phyloP scores from a whole-genome alignment of 139 green algal genomes.

The Desmodesmus armatus region DNA sequence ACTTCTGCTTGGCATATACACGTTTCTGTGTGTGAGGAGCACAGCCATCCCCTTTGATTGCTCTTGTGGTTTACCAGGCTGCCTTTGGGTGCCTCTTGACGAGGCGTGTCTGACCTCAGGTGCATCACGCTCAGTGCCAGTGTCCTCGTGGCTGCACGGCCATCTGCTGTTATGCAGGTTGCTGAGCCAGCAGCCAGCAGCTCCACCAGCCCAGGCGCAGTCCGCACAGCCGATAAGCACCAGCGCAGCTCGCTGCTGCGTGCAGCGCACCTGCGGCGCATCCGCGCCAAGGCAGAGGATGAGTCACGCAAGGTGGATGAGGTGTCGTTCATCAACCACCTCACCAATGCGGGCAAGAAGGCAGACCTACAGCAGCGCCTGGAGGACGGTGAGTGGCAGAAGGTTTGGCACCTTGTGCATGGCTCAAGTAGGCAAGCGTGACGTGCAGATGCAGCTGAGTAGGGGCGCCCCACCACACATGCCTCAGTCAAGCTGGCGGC shows the following conservation, averaged over 20 bases:
- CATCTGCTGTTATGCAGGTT: no score
- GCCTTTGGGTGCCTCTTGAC: no score
- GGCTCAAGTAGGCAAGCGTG: no score
- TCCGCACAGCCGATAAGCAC: constrained; percentile 57
- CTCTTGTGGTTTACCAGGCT: background rate
- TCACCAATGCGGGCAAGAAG: constrained; percentile 68
- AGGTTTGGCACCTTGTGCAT: no score
- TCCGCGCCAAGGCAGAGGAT: constrained; percentile 64
- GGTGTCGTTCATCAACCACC: constrained; percentile 74
- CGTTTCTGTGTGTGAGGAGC: no score
- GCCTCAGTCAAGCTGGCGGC: no score
- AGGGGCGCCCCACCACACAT: no score
- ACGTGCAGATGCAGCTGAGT: no score
- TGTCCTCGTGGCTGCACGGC: background rate
- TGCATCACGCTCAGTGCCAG: background rate
- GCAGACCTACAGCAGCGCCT: constrained; percentile 66
- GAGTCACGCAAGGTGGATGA: constrained; percentile 74
- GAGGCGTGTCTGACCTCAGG: background rate
- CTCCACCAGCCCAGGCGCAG: constrained; percentile 38
- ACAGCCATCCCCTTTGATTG: background rate
- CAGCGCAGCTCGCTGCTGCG: constrained; percentile 63
- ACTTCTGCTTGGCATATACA: background rate
- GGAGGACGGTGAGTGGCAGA: constrained; percentile 57
- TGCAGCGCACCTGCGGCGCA: constrained; percentile 58
- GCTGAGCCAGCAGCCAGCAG: background rate